Percentiles rank a stretch among this genome's conserved stretches.
These are phyloP conservation scores for Aspergillus leporis DNA, from an alignment of 495 filamentous ascomycete genomes.

Conservation along the genomic window DNA sequence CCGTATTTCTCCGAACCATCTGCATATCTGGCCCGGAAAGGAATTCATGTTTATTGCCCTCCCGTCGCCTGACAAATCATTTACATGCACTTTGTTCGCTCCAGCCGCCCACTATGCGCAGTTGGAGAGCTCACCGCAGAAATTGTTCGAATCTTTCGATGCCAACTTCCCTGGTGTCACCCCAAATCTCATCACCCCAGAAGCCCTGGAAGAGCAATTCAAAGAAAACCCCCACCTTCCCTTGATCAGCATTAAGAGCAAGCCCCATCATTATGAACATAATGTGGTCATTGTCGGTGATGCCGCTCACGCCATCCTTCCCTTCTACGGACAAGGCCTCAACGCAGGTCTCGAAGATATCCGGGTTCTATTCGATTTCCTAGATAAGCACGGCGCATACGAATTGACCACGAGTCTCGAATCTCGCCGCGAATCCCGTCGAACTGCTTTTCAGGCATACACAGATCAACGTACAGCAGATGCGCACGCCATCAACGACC, in stretches of 20 bases:
- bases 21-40: slow-evolving; percentile 96
- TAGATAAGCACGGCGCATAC: slow-evolving; percentile 64
- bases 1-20: slow-evolving; percentile 80
- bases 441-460: slow-evolving; percentile 70
- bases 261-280: slow-evolving; percentile 75
- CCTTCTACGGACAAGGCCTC: slow-evolving; percentile 90
- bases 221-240: slow-evolving; percentile 81
- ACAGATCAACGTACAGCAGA: slow-evolving; percentile 70
- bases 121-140: slow-evolving; percentile 56
- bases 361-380: slow-evolving; percentile 70
- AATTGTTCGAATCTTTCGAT: slow-evolving; percentile 72
- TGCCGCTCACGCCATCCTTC: slow-evolving; percentile 96
- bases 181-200: slow-evolving; percentile 71
- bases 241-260: slow-evolving; percentile 88
- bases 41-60: slow-evolving; percentile 98
- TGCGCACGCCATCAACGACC: slow-evolving; percentile 86
- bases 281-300: slow-evolving; percentile 89
- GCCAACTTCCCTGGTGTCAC: slow-evolving; percentile 81
- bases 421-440: slow-evolving; percentile 43
- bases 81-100: slow-evolving; percentile 94
- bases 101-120: slow-evolving; percentile 51
- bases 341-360: slow-evolving; percentile 87
- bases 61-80: slow-evolving; percentile 82
- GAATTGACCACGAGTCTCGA: slow-evolving; percentile 30
- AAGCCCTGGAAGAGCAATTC: slow-evolving; percentile 71